Evolutionary conservation across 1,139 yeast genomes (phyloP), one percentile per base, ranked within the genome.

Genomic region (Hansenula sp.): DNA sequence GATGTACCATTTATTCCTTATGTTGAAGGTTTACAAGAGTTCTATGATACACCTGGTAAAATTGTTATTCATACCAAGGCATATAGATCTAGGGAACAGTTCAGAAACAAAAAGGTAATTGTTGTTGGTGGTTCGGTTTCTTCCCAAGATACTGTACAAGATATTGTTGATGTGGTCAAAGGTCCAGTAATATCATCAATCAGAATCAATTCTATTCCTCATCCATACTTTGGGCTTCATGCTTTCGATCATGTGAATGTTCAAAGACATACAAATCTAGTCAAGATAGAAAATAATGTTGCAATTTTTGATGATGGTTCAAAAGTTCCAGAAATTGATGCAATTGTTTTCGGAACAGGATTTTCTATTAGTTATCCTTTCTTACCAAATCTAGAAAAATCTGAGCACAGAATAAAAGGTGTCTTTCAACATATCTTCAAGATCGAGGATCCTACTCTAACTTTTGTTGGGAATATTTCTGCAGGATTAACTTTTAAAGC

Each of bases 121-220:
- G 63, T 73, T 29, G 62, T 75, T 34, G 79, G 79, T 5, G 75
- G 76, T 1, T 65, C 73, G 22, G 60, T 73, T 29, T 69, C 75
- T 46, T 66, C 77, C 4, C 64, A 68, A 11, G 76, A 74, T 52
- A 55, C 73, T 11, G 55, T 72, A 14, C 39, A 36, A 24, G 42
- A 39, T 25, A 14, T 40, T 17, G 18, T 37, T 6, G 25, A 33
- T 14, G 37, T 40, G 21, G 31, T 34, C 0, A 26, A 32, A 19
- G 14, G 28, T 6, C 41, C 39, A 6, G 42, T 43, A 3, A 36
- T 41, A 5, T 41, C 44, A 5, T 41, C 46, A 6, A 37, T 37
- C 20, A 29, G 41, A 29, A 22, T 18, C 3, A 7, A 37, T 2
- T 34, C 42, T 6, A 4, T 13, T 7, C 27, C 42, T 3, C 41